A percentile compares a stretch with the other conserved stretches of the same genome.
Evolutionary conservation across 371 early-diverging fungal genomes (phyloP).

Genomic region (Mucor piriformis): DNA sequence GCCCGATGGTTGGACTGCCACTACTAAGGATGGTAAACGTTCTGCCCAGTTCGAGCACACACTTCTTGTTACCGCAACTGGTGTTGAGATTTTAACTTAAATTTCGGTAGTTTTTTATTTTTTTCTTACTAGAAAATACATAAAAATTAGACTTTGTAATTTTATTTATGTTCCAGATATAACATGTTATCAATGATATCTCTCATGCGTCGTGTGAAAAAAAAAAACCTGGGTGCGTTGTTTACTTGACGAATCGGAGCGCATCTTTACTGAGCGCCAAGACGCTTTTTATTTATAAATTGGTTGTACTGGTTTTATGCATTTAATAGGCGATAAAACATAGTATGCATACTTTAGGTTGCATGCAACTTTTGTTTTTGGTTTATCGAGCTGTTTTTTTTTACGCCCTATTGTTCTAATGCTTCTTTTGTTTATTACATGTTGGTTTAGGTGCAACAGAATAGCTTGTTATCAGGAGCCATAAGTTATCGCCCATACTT

Average conservation of each 20-base stretch:
- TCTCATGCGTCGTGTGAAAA: background rate
- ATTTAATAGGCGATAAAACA: too few species aligned
- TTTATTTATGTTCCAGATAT: background rate
- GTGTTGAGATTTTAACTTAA: constrained; percentile 88
- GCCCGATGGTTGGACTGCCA: constrained; percentile 93
- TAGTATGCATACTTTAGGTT: too few species aligned
- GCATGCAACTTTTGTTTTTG: too few species aligned
- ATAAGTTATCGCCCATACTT: too few species aligned
- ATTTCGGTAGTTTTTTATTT: background rate
- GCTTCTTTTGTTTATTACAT: too few species aligned
- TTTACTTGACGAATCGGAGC: background rate
- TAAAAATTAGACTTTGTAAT: background rate
- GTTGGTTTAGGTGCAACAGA: too few species aligned
- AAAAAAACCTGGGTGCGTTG: background rate
- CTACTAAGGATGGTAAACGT: constrained; percentile 89
- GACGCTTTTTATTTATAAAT: too few species aligned
- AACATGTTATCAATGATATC: background rate
- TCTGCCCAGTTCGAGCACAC: constrained; percentile 99
- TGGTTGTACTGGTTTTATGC: too few species aligned
- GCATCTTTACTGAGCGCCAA: too few species aligned
- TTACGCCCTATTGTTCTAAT: too few species aligned
- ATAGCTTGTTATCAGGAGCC: too few species aligned
- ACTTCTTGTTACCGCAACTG: constrained; percentile 89
- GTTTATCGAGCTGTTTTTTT: too few species aligned
- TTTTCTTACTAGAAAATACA: background rate